These are phyloP conservation scores for Multifurca ochricompacta DNA, from an alignment of 768 basidiomycete genomes.

Conservation along the genomic window DNA sequence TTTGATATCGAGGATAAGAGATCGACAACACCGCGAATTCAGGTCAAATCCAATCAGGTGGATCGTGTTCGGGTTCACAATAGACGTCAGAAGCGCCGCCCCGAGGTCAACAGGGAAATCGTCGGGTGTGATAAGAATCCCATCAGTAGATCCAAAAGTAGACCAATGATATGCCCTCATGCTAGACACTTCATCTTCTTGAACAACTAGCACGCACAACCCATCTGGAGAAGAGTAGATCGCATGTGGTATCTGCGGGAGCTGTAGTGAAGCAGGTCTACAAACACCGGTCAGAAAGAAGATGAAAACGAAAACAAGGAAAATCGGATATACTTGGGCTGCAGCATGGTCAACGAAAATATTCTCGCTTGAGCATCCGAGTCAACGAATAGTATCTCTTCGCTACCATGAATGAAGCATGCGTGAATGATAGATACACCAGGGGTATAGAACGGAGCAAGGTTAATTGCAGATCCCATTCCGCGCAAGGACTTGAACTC, in stretches of 20 bases:
- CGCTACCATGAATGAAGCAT: constrained; percentile 42
- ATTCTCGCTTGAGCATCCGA: constrained; percentile 36
- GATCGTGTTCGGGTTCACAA: constrained; percentile 35
- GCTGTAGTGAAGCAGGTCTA: constrained; percentile 41
- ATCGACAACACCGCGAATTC: constrained; percentile 29
- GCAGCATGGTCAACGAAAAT: constrained; percentile 45
- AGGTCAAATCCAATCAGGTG: constrained; percentile 39
- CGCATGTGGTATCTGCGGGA: constrained; percentile 29
- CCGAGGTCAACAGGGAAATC: constrained; percentile 20
- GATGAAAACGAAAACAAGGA: too few relatives aligned
- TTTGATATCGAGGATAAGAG: constrained; percentile 44
- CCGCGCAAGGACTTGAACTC: constrained; percentile 34
- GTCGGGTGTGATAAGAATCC: constrained; percentile 33
- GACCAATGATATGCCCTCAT: constrained; percentile 46
- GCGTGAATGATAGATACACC: constrained; percentile 29
- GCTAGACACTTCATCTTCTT: constrained; percentile 9
- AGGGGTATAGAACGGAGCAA: constrained; percentile 37
- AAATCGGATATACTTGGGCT: constrained; percentile 37
- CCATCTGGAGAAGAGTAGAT: constrained; percentile 47
- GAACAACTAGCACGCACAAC: constrained; percentile 38
- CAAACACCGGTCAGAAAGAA: background rate
- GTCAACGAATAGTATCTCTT: constrained; percentile 49
- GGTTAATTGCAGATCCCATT: constrained; percentile 35
- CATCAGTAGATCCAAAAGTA: constrained; percentile 45
- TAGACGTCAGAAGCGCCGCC: constrained; percentile 35